Percentiles rank a stretch among this genome's conserved stretches.
Evolutionary conservation across 805 yeast species (phyloP).

Genomic region (Lipomyces lipofer): DNA sequence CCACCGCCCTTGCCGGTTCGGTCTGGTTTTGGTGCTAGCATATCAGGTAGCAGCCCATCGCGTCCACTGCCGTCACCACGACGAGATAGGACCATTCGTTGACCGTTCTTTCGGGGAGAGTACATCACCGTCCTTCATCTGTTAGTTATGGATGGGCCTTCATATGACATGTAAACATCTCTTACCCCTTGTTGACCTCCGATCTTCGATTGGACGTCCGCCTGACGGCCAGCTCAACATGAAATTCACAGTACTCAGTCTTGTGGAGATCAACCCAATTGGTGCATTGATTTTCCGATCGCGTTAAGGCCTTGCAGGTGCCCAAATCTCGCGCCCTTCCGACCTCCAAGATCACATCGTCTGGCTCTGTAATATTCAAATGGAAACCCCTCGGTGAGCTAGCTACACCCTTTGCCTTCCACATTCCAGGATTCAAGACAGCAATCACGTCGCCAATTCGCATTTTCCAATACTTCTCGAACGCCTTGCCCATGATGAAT

Average conservation of each 20-base stretch:
- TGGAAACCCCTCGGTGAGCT: slow-evolving; percentile 52
- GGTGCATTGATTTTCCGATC: slow-evolving; percentile 56
- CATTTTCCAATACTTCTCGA: slow-evolving; percentile 70
- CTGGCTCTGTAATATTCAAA: slow-evolving; percentile 53
- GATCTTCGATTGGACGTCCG: slow-evolving; percentile 61
- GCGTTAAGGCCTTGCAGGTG: slow-evolving; percentile 55
- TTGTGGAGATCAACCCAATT: slow-evolving; percentile 58
- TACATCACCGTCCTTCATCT: slow-evolving; percentile 6
- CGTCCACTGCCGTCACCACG: neutral
- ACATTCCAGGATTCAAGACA: slow-evolving; percentile 70
- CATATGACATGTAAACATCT: too few relatives aligned
- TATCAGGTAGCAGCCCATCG: slow-evolving; percentile 11
- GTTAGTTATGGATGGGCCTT: too few relatives aligned
- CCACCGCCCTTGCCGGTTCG: slow-evolving; percentile 12
- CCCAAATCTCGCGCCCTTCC: slow-evolving; percentile 72
- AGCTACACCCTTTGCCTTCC: slow-evolving; percentile 27
- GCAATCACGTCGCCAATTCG: slow-evolving; percentile 73
- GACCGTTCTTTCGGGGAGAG: slow-evolving; percentile 17
- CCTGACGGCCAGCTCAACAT: slow-evolving; percentile 58
- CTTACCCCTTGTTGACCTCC: slow-evolving; percentile 57
- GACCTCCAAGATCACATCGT: slow-evolving; percentile 63
- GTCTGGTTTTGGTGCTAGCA: slow-evolving; percentile 7
- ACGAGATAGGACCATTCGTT: slow-evolving; percentile 5
- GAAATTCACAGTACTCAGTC: slow-evolving; percentile 67
- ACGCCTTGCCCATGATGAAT: slow-evolving; percentile 65